A percentile compares a stretch with the other conserved stretches of the same genome.
These are phyloP conservation scores for Tothia fuscella DNA, from an alignment of 2,329 filamentous ascomycete species.

Conservation along the genomic window DNA sequence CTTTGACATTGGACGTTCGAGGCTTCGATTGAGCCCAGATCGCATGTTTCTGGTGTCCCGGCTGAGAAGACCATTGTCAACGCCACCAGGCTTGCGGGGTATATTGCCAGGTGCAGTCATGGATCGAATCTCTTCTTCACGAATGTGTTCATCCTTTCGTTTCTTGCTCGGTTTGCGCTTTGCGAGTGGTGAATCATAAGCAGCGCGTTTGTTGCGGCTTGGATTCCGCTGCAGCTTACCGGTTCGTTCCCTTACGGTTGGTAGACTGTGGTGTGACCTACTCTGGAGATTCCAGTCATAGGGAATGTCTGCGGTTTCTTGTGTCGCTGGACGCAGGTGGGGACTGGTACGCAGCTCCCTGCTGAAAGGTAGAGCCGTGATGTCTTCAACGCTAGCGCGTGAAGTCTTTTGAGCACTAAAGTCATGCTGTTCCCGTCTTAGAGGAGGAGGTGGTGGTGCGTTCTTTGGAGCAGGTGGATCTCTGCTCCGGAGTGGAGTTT, in stretches of 20 bases:
- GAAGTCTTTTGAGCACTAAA: too few relatives aligned
- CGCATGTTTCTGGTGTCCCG: conserved; percentile 56
- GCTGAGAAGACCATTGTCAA: conserved; percentile 46
- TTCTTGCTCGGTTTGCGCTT: conserved; percentile 63
- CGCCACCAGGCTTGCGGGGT: conserved; percentile 46
- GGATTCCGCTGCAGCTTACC: conserved; percentile 37
- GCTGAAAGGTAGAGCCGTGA: conserved; percentile 34
- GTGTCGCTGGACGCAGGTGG: conserved; percentile 33
- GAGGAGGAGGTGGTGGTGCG: too few relatives aligned
- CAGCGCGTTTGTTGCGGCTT: conserved; percentile 44
- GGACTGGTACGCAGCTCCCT: conserved; percentile 32
- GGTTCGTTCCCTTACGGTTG: conserved; percentile 24
- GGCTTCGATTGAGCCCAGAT: conserved; percentile 41
- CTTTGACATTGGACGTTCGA: conserved; percentile 55
- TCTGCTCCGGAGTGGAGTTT: too few relatives aligned
- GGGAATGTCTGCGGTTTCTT: conserved; percentile 27
- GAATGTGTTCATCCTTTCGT: conserved; percentile 60
- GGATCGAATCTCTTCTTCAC: conserved; percentile 79
- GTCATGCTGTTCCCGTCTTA: too few relatives aligned
- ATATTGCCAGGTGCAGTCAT: conserved; percentile 62
- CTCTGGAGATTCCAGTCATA: conserved; percentile 21
- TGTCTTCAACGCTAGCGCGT: conserved; percentile 30
- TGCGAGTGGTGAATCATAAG: conserved; percentile 39
- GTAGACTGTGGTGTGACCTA: conserved; percentile 24
- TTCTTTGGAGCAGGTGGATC: too few relatives aligned